Evolutionary conservation across 768 basidiomycete genomes (phyloP), one percentile per base, ranked within the genome.

Genomic region (Paxillus ammoniavirescens): DNA sequence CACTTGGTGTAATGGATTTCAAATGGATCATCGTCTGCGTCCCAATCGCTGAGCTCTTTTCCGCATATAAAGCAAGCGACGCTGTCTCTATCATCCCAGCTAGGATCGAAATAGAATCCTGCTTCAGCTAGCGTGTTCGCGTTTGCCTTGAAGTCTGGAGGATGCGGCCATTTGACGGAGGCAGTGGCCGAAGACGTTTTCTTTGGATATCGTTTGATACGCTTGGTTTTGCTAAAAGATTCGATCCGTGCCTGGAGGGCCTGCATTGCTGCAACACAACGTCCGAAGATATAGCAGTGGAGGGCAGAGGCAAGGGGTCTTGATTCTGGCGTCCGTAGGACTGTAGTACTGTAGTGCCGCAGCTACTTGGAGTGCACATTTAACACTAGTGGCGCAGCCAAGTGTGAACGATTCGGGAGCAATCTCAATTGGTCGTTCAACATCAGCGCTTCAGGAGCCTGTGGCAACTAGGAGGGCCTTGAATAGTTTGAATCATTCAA

Each of bases 41-140:
- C 89, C 95, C 95, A 98, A 17, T 87, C 90, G 50, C 83, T 82
- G 8, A 98, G 77, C 56, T 87, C 77, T 61, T 94, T 91, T 42
- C 77, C 78, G 73, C 95, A 98, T 58, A 87, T 73, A 67, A 87
- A 97, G 68, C 95, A 98, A 4, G 80, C 77, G 18, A 89, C 93
- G 61, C 82, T 86, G 70, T 94, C 91, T 14, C 74, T 75, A 55
- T 87, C 84, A 21, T 83, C 81, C 54, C 75, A 73, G 58, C 80
- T 82, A 0, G 91, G 91, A 57, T 77, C 77, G 71, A 79, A 94
- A 76, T 83, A 95, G 73, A 96, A 98, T 8, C 95, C 95, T 2
- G 95, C 95, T 59, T 88, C 84, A 2, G 95, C 88, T 14, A 98
- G 82, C 4, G 81, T 77, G 49, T 78, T 71, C 1, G 94, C 86